Conservation (phyloP, 805 yeast species). For the Barnettozyma salicaria region DNA sequence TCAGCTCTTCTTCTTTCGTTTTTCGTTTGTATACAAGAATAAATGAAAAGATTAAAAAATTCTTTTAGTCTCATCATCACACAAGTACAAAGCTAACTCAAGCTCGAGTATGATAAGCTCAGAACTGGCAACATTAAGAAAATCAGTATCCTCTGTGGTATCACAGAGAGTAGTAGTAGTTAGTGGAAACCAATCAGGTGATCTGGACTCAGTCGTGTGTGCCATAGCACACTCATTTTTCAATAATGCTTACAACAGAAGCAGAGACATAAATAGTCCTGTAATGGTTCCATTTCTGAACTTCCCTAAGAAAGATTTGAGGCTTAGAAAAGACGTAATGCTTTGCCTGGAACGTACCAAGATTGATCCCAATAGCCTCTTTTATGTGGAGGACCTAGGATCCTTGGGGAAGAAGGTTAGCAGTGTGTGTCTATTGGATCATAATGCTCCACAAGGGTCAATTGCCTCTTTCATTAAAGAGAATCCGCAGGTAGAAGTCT, state of each 20-base stretch:
- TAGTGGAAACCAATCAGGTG: conserved; percentile 81
- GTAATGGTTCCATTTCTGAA: conserved; percentile 65
- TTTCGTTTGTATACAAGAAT: too few relatives aligned
- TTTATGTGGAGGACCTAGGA: conserved; percentile 58
- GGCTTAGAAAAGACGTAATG: conserved; percentile 64
- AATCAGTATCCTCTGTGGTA: too few relatives aligned
- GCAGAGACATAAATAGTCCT: conserved; percentile 23
- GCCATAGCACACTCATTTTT: conserved; percentile 71
- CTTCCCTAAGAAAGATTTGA: conserved; percentile 60
- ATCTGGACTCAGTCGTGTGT: conserved; percentile 80
- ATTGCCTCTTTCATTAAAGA: conserved; percentile 20
- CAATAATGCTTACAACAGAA: conserved; percentile 28
- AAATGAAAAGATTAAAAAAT: too few relatives aligned
- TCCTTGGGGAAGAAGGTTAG: conserved; percentile 16
- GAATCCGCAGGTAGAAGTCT: conserved; percentile 29
- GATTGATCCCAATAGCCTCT: conserved; percentile 44
- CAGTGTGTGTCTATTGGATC: conserved; percentile 71
- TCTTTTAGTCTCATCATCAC: too few relatives aligned
- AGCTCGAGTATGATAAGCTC: too few relatives aligned
- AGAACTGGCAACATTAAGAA: not conserved
- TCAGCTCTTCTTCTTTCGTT: too few relatives aligned
- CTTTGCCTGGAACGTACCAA: conserved; percentile 42
- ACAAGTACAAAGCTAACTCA: too few relatives aligned
- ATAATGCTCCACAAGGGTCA: conserved; percentile 59
- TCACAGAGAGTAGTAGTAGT: conserved; percentile 34